These are phyloP conservation scores for Fusarium secorum DNA, from an alignment of 2,329 filamentous ascomycete genomes.

Conservation along the genomic window DNA sequence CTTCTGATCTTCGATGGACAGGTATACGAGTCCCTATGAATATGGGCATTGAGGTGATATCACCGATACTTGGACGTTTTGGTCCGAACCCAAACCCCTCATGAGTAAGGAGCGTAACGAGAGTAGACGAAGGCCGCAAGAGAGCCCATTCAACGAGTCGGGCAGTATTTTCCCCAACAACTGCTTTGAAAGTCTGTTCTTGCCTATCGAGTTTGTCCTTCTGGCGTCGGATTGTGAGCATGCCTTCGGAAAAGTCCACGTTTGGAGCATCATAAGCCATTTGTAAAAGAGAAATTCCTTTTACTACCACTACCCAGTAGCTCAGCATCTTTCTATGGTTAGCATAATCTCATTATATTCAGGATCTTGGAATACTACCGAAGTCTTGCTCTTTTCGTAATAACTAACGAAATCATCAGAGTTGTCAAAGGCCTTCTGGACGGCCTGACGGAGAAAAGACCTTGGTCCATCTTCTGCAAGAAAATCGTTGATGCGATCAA, in stretches of 20 bases:
- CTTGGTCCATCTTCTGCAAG: neutral
- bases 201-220: neutral
- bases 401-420: neutral
- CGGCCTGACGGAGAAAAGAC: neutral
- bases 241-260: neutral
- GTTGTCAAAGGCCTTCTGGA: neutral
- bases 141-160: rapidly evolving
- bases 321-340: neutral
- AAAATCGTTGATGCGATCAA: neutral
- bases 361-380: rapidly evolving
- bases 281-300: neutral
- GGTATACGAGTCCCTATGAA: neutral
- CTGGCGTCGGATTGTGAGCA: neutral
- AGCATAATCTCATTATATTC: neutral
- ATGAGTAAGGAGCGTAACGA: rapidly evolving
- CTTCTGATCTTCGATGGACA: neutral
- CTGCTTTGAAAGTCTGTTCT: neutral
- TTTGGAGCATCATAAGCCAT: neutral
- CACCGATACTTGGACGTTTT: rapidly evolving
- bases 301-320: neutral
- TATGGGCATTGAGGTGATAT: rapidly evolving
- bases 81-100: neutral
- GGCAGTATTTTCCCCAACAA: neutral
- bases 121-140: neutral
- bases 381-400: neutral